Percentiles rank a stretch among this genome's conserved stretches.
Conservation (phyloP, 1,284 basidiomycete species). For the Rhodotorula sp. region DNA sequence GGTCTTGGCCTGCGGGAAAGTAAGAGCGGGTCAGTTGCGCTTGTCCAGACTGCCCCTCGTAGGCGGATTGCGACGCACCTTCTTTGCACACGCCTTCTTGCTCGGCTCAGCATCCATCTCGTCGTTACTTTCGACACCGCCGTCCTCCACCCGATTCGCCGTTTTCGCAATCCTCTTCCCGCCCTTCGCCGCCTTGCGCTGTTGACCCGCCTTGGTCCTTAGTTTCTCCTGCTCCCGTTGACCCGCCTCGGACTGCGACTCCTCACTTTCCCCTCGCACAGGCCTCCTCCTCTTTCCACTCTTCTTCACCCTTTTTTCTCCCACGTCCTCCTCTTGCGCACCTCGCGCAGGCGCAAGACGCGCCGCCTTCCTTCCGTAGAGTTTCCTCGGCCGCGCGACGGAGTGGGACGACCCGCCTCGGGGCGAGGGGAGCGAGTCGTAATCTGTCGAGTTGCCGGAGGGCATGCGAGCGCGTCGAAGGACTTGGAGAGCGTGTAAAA, state of each 20-base stretch:
- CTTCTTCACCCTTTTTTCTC: too few species aligned
- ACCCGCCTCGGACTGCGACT: not conserved
- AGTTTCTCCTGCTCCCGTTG: not conserved
- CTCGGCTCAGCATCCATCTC: not conserved
- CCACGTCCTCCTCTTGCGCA: not conserved
- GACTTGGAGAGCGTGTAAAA: too few species aligned
- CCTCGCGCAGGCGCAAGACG: not conserved
- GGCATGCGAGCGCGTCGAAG: not conserved
- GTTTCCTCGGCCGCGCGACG: not conserved
- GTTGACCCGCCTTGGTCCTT: not conserved
- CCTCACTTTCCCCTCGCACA: not conserved
- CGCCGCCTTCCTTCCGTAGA: slow-evolving; percentile 5
- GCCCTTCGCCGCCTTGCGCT: not conserved
- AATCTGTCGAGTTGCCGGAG: slow-evolving; percentile 3
- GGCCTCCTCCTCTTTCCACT: too few species aligned
- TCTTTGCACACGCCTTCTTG: not conserved
- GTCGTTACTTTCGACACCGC: slow-evolving; percentile 1
- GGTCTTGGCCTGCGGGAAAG: not conserved
- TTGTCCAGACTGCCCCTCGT: too few species aligned
- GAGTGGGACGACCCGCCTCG: not conserved
- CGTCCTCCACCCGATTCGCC: not conserved
- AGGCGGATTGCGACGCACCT: not conserved
- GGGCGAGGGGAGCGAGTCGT: slow-evolving; percentile 17
- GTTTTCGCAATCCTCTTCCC: not conserved
- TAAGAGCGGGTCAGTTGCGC: too few species aligned